Percentiles rank a stretch among this genome's conserved stretches.
phyloP scores from a whole-genome alignment of 768 basidiomycete genomes.

The Aureoboletus auriporus region DNA sequence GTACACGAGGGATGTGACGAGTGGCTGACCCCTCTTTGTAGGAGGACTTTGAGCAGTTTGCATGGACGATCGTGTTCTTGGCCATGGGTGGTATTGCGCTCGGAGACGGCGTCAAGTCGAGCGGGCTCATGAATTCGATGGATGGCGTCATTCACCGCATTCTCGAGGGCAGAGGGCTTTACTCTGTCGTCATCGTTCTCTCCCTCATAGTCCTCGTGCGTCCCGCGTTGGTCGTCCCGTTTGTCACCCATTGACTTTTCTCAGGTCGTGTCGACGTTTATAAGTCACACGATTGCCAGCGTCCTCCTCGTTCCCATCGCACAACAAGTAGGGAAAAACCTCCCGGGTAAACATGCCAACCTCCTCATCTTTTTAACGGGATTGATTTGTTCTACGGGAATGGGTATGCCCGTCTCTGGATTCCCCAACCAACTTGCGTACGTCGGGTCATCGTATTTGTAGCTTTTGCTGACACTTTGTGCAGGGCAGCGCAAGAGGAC shows the following conservation, averaged over 20 bases:
- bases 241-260: neutral
- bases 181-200: constrained; percentile 67
- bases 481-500: constrained; percentile 87
- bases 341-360: constrained; percentile 65
- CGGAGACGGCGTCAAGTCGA: constrained; percentile 88
- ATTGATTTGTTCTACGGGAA: constrained; percentile 89
- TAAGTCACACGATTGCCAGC: constrained; percentile 96
- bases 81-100: constrained; percentile 98
- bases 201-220: constrained; percentile 67
- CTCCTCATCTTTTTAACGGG: constrained; percentile 92
- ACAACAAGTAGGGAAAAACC: constrained; percentile 76
- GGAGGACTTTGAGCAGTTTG: constrained; percentile 94
- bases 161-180: constrained; percentile 60
- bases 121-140: constrained; percentile 81
- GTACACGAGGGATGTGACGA: neutral
- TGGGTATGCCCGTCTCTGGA: constrained; percentile 99
- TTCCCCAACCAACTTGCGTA: constrained; percentile 98
- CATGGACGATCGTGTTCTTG: constrained; percentile 93
- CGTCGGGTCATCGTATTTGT: constrained; percentile 20
- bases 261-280: constrained; percentile 87
- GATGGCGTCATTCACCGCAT: constrained; percentile 56
- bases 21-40: constrained; percentile 28
- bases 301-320: constrained; percentile 98
- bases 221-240: neutral
- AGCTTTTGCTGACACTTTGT: no score